A percentile compares a stretch with the other conserved stretches of the same genome.
These are phyloP conservation scores for Actinomortierella ambigua DNA, from an alignment of 371 early-diverging fungal genomes.

Conservation along the genomic window DNA sequence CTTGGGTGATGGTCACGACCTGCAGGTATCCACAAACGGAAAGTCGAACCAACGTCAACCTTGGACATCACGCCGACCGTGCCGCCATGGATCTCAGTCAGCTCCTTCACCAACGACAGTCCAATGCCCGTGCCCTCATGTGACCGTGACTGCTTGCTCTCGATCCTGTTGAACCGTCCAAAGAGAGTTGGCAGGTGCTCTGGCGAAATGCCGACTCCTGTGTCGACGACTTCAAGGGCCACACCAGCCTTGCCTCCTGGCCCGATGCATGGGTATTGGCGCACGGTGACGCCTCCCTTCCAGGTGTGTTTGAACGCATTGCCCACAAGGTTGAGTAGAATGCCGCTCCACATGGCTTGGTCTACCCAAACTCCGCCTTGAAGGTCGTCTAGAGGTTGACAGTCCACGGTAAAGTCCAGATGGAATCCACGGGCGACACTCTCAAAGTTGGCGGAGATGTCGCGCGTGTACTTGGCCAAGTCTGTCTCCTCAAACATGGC, in stretches of 20 bases:
- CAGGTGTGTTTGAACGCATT: constrained; percentile 51
- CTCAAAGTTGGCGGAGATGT: constrained; percentile 49
- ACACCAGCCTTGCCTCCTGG: constrained; percentile 31
- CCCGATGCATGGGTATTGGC: constrained; percentile 25
- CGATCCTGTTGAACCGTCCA: constrained; percentile 50
- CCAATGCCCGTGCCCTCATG: constrained; percentile 56
- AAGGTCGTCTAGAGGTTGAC: constrained; percentile 19
- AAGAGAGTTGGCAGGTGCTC: constrained; percentile 43
- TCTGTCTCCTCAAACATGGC: constrained; percentile 49
- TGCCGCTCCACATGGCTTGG: constrained; percentile 51
- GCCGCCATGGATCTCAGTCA: constrained; percentile 51
- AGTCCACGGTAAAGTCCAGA: constrained; percentile 28
- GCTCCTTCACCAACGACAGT: constrained; percentile 49
- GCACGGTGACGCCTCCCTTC: constrained; percentile 42
- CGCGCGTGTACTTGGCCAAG: constrained; percentile 45
- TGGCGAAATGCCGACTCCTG: constrained; percentile 50
- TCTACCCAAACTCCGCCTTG: constrained; percentile 48
- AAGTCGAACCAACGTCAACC: constrained; percentile 45
- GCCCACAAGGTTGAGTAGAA: constrained; percentile 52
- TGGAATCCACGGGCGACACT: constrained; percentile 43
- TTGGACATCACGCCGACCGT: constrained; percentile 38
- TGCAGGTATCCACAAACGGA: constrained; percentile 43
- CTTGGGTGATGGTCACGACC: constrained; percentile 36
- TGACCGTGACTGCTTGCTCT: constrained; percentile 45
- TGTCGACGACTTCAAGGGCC: constrained; percentile 44